phyloP scores from a whole-genome alignment of 148 eudicot species.

The Arctostaphylos glauca region DNA sequence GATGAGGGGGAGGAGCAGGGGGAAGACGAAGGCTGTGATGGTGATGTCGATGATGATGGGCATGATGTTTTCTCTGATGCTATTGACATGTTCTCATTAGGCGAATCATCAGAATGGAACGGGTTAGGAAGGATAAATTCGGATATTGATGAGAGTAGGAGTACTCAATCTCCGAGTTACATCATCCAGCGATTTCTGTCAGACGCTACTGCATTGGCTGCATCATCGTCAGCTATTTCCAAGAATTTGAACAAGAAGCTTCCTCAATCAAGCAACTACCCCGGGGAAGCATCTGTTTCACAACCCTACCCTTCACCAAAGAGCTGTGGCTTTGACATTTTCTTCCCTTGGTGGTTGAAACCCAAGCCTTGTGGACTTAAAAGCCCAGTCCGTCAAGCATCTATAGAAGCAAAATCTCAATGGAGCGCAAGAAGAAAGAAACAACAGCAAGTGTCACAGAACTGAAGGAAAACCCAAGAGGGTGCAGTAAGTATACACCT shows the following conservation, averaged over 20 bases:
- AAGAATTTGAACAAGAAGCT: slow-evolving; percentile 4
- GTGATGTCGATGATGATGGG: background rate
- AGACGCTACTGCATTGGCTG: slow-evolving; percentile 45
- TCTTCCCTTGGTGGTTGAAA: slow-evolving; percentile 63
- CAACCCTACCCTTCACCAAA: slow-evolving; percentile 27
- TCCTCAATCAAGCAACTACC: background rate
- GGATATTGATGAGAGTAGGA: slow-evolving; percentile 8
- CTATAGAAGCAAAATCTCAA: slow-evolving; percentile 32
- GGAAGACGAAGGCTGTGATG: background rate
- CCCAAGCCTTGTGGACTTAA: slow-evolving; percentile 43
- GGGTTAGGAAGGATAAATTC: background rate
- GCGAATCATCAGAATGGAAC: slow-evolving; percentile 31
- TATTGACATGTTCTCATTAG: slow-evolving; percentile 58
- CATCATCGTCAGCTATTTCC: slow-evolving; percentile 23
- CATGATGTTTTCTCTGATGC: slow-evolving; percentile 39
- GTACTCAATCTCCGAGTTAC: slow-evolving; percentile 39
- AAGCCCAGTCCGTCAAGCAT: slow-evolving; percentile 40
- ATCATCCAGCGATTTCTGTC: slow-evolving; percentile 72
- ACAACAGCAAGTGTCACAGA: background rate
- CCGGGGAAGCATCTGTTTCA: background rate
- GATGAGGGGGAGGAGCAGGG: slow-evolving; percentile 10
- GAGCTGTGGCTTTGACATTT: slow-evolving; percentile 56
- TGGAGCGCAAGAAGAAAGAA: slow-evolving; percentile 24
- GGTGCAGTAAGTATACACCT: background rate
- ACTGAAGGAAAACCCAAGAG: background rate